phyloP scores from a whole-genome alignment of 2,329 filamentous ascomycete species.

The Neofusicoccum parvum region DNA sequence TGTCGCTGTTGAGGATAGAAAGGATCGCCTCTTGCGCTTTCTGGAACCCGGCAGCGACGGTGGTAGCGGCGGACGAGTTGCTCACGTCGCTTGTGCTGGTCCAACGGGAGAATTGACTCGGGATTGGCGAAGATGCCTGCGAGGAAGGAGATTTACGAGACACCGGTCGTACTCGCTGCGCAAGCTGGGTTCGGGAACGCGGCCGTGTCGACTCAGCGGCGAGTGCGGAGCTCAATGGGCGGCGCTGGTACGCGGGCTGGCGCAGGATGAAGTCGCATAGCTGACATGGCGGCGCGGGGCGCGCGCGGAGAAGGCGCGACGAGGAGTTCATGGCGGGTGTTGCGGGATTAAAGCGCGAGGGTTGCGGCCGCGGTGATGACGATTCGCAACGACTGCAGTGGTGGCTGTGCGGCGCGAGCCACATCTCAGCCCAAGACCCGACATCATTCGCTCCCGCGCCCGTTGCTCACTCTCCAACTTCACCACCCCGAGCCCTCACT shows the following conservation, averaged over 20 bases:
- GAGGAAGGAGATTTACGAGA: background rate
- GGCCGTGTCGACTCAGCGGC: background rate
- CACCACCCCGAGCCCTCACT: background rate
- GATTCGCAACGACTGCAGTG: background rate
- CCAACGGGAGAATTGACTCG: background rate
- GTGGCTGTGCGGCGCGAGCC: conserved; percentile 16
- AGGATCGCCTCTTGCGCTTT: conserved; percentile 2
- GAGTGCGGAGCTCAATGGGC: conserved; percentile 4
- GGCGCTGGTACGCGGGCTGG: conserved; percentile 5
- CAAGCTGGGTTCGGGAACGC: background rate
- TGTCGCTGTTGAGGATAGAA: conserved; percentile 1
- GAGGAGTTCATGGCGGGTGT: conserved; percentile 26
- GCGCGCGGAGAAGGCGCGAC: conserved; percentile 14
- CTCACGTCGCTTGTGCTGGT: background rate
- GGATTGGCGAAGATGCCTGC: background rate
- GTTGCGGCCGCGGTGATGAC: conserved; percentile 11
- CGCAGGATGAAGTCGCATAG: conserved; percentile 43
- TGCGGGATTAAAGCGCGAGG: conserved; percentile 21
- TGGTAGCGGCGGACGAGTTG: background rate
- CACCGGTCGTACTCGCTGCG: background rate
- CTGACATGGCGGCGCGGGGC: conserved; percentile 42
- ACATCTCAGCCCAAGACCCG: conserved; percentile 16
- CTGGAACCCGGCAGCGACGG: background rate
- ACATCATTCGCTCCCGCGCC: conserved; percentile 21
- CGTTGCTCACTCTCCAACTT: conserved; percentile 1